Evolutionary conservation across 208 protist species (phyloP).

Genomic region (Crithidia bombi): DNA sequence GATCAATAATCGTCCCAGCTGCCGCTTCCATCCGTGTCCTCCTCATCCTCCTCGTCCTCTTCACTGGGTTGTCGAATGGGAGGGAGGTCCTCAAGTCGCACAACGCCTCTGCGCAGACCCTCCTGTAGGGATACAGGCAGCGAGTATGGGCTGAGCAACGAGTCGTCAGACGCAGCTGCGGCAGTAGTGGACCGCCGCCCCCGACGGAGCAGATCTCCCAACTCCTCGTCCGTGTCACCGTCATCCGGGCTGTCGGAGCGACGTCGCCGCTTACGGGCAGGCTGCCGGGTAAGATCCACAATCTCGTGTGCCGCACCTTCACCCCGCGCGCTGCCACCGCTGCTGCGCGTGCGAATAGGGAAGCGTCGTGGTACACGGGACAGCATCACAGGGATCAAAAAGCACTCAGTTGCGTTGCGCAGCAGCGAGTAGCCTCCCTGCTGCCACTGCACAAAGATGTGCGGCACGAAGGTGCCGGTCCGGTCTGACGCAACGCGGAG

Average conservation of each 20-base stretch:
- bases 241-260: background rate
- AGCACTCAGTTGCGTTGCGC: conserved; percentile 48
- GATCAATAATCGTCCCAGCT: background rate
- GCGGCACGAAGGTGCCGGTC: background rate
- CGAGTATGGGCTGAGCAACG: conserved; percentile 26
- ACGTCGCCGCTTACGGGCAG: background rate
- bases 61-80: conserved; percentile 10
- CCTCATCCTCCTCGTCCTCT: background rate
- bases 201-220: conserved; percentile 3
- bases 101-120: conserved; percentile 24
- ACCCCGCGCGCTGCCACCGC: conserved; percentile 3
- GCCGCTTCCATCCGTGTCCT: conserved; percentile 7
- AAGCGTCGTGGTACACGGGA: conserved; percentile 37
- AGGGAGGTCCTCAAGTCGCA: conserved; percentile 32
- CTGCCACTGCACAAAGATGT: conserved; percentile 71
- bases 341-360: conserved; percentile 28
- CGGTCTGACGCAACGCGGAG: conserved; percentile 5
- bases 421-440: conserved; percentile 71
- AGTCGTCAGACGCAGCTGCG: conserved; percentile 11
- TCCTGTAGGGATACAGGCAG: conserved; percentile 28
- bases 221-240: conserved; percentile 6
- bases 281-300: conserved; percentile 19
- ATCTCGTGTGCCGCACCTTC: conserved; percentile 7
- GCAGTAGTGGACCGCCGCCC: background rate
- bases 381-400: conserved; percentile 47